Evolutionary conservation across 2,329 filamentous ascomycete genomes (phyloP).

Genomic region (Verticillium tricorpus): DNA sequence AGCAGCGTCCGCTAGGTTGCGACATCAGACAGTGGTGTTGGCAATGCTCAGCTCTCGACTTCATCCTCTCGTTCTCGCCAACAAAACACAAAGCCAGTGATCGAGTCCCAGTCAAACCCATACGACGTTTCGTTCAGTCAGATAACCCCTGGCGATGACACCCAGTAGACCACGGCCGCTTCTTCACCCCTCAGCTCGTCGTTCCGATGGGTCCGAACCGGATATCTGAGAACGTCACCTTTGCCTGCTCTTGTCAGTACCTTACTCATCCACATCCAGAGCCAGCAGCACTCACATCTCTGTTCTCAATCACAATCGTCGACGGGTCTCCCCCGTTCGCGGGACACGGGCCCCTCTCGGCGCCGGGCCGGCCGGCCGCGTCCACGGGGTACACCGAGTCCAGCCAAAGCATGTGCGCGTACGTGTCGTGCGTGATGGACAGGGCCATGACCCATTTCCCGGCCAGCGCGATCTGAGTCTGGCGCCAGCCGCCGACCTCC

Average conservation of each 20-base stretch:
- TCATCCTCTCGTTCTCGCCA: no score
- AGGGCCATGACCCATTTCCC: constrained; percentile 7
- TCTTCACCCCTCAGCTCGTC: constrained; percentile 18
- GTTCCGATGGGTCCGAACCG: constrained; percentile 40
- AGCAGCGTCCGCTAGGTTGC: no score
- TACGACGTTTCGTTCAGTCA: no score
- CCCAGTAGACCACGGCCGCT: no score
- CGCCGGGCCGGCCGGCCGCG: background rate
- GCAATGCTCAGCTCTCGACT: no score
- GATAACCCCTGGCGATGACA: no score
- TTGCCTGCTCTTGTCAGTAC: constrained; percentile 15
- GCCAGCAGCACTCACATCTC: background rate
- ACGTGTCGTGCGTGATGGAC: constrained; percentile 10
- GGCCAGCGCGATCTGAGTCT: background rate
- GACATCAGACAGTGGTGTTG: no score
- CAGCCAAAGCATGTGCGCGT: constrained; percentile 6
- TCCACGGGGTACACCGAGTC: constrained; percentile 5
- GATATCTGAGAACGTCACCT: constrained; percentile 44
- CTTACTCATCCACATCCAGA: background rate
- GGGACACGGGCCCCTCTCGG: constrained; percentile 4
- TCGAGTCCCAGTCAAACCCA: no score
- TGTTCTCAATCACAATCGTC: background rate
- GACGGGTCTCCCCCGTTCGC: background rate
- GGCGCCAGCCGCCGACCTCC: background rate
- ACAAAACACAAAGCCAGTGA: no score